Evolutionary conservation across 495 filamentous ascomycete genomes (phyloP).

Genomic region (Glarea lozoyensis): DNA sequence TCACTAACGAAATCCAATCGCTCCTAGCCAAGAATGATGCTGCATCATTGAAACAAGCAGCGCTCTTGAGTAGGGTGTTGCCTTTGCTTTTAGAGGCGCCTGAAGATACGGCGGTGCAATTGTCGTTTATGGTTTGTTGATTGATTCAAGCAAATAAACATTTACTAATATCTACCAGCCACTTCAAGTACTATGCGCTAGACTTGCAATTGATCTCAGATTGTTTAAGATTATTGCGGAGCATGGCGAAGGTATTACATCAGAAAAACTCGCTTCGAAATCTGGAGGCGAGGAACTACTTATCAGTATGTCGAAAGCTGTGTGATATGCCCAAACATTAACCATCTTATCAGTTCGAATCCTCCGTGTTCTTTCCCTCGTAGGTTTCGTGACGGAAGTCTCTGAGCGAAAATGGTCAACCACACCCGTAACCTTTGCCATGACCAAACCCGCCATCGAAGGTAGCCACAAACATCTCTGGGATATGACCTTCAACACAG

Average conservation of each 20-base stretch:
- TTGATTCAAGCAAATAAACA: too few relatives aligned
- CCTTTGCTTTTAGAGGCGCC: too few relatives aligned
- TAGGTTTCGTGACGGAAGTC: conserved; percentile 2
- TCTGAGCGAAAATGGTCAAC: conserved; percentile 4
- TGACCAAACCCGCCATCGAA: conserved; percentile 7
- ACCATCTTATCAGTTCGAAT: conserved; percentile 3
- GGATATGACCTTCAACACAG: neutral
- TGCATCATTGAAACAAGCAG: too few relatives aligned
- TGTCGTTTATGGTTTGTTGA: too few relatives aligned
- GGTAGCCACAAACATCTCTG: conserved; percentile 9
- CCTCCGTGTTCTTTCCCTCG: conserved; percentile 2
- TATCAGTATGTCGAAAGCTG: conserved; percentile 5
- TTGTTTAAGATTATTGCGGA: conserved; percentile 13
- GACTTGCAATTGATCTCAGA: conserved; percentile 18
- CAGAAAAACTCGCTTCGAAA: conserved; percentile 11
- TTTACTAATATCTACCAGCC: too few relatives aligned
- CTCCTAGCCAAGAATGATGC: too few relatives aligned
- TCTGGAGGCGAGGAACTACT: conserved; percentile 14
- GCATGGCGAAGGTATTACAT: conserved; percentile 6
- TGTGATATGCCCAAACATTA: neutral
- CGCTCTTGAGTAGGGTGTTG: too few relatives aligned
- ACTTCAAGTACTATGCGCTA: conserved; percentile 8
- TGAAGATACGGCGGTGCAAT: too few relatives aligned
- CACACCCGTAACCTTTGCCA: conserved; percentile 1
- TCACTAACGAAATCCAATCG: too few relatives aligned